phyloP scores from a whole-genome alignment of 257 asterid genomes.

The Solanum pennellii region DNA sequence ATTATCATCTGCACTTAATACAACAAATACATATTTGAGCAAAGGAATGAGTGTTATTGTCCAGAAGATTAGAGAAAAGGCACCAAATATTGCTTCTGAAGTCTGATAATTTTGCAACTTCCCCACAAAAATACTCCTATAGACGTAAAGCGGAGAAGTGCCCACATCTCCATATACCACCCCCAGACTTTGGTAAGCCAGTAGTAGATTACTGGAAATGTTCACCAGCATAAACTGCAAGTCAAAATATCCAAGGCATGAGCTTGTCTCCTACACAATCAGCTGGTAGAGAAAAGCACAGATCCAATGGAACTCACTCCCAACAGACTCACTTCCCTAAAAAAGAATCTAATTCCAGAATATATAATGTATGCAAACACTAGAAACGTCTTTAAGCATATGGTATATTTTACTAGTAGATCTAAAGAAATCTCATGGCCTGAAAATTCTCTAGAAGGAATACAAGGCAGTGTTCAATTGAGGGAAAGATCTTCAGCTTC shows the following conservation, averaged over 20 bases:
- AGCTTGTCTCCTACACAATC: not conserved
- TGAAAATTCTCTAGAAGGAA: not conserved
- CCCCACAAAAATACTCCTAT: constrained; percentile 56
- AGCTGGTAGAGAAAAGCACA: not conserved
- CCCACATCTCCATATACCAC: constrained; percentile 94
- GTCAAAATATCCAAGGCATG: not conserved
- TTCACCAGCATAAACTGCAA: constrained; percentile 51
- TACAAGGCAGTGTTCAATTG: not conserved
- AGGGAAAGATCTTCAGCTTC: not conserved
- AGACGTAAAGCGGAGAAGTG: constrained; percentile 93
- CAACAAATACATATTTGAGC: constrained; percentile 63
- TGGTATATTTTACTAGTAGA: not conserved
- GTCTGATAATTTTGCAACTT: constrained; percentile 49
- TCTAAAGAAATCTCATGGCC: not conserved
- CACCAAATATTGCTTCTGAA: constrained; percentile 71
- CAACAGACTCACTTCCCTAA: not conserved
- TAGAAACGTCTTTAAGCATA: not conserved
- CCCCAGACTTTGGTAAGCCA: constrained; percentile 96
- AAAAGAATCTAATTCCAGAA: not conserved
- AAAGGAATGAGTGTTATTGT: constrained; percentile 84
- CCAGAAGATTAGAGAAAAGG: constrained; percentile 91
- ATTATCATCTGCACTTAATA: constrained; percentile 76
- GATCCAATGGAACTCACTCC: not conserved
- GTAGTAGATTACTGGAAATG: constrained; percentile 40
- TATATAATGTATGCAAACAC: not conserved